Conservation (phyloP, 2,329 filamentous ascomycete genomes). For the Ceratocystis destructans region DNA sequence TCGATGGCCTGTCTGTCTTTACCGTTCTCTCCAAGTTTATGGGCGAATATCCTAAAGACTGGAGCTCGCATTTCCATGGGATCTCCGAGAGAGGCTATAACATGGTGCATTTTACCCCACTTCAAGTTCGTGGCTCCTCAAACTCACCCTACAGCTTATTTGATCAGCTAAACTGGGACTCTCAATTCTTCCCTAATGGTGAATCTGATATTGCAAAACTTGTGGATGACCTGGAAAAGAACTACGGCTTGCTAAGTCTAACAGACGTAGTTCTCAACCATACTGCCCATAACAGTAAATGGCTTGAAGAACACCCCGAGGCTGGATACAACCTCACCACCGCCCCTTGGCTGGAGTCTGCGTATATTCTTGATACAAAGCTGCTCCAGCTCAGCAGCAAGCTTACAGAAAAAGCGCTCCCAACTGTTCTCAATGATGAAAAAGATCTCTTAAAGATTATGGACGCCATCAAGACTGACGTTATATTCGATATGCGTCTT, state of each 20-base stretch:
- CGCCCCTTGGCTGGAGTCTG: conserved; percentile 61
- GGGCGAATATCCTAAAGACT: conserved; percentile 79
- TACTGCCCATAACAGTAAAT: conserved; percentile 87
- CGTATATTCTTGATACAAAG: conserved; percentile 46
- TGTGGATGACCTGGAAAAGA: conserved; percentile 66
- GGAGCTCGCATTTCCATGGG: conserved; percentile 76
- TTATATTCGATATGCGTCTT: conserved; percentile 61
- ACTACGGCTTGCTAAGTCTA: conserved; percentile 72
- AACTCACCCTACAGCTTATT: conserved; percentile 97
- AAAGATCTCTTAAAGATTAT: conserved; percentile 71
- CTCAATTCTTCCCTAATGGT: conserved; percentile 65
- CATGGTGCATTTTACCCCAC: conserved; percentile 95
- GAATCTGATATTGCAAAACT: conserved; percentile 68
- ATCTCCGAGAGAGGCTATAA: conserved; percentile 92
- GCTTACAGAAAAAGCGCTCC: conserved; percentile 57
- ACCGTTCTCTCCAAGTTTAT: conserved; percentile 97
- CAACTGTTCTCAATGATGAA: conserved; percentile 53
- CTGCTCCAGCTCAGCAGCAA: conserved; percentile 64
- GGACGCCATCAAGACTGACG: conserved; percentile 67
- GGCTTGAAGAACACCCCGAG: conserved; percentile 89
- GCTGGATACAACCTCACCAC: conserved; percentile 89
- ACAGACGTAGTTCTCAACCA: conserved; percentile 98
- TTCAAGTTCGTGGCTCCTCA: conserved; percentile 76
- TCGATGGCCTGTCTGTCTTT: conserved; percentile 81
- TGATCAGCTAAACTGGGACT: conserved; percentile 81